Evolutionary conservation across 192 early-diverging fungal species (phyloP).

Genomic region (Helicostylum pulchrum): DNA sequence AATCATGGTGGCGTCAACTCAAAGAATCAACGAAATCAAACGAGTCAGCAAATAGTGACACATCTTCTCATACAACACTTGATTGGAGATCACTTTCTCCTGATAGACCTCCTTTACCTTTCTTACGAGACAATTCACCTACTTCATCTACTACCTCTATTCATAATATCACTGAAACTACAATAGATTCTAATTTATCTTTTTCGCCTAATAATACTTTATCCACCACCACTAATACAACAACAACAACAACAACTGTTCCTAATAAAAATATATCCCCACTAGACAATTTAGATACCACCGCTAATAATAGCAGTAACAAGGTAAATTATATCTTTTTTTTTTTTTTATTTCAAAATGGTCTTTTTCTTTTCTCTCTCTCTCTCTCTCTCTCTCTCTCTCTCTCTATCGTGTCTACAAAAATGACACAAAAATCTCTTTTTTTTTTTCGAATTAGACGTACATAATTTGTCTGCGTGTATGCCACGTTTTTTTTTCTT

Average conservation of each 20-base stretch:
- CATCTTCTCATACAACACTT: conserved; percentile 10
- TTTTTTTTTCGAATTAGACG: background rate
- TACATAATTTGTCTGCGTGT: no score
- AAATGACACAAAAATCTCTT: background rate
- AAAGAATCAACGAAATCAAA: background rate
- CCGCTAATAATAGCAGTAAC: background rate
- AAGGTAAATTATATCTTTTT: background rate
- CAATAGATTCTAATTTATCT: background rate
- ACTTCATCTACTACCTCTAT: background rate
- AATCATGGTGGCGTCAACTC: conserved; percentile 7
- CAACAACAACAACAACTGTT: no score
- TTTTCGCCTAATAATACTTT: no score
- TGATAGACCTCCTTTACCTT: conserved; percentile 28
- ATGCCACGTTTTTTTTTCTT: no score
- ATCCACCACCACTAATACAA: no score
- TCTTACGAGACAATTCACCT: background rate
- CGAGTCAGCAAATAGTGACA: background rate
- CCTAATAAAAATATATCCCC: background rate
- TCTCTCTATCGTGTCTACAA: background rate
- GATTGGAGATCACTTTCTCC: conserved; percentile 36
- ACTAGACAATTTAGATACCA: no score
- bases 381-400: background rate
- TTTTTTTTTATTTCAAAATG: background rate
- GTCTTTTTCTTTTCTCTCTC: background rate
- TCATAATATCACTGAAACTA: background rate